Conservation (phyloP, 1,284 basidiomycete species). For the Apiotrichum sp. region DNA sequence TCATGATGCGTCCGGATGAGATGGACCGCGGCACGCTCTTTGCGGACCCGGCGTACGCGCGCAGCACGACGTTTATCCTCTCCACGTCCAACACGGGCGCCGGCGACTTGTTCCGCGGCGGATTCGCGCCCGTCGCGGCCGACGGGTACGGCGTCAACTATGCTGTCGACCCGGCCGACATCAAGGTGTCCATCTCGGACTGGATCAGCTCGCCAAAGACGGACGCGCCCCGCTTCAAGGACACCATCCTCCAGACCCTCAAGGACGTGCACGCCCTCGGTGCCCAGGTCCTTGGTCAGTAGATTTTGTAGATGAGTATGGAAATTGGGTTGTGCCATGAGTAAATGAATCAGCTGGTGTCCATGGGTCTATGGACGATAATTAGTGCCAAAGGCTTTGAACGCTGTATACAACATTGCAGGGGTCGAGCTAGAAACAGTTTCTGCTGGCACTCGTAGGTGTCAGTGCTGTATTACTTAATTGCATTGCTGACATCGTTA, state of each 20-base stretch:
- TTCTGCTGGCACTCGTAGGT: too few relatives aligned
- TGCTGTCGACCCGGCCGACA: constrained; percentile 11
- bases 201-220: constrained; percentile 4
- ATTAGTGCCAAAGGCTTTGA: too few relatives aligned
- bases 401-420: too few relatives aligned
- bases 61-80: constrained; percentile 6
- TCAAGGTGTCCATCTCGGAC: constrained; percentile 10
- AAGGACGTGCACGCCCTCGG: constrained; percentile 5
- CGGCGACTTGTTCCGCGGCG: constrained; percentile 13
- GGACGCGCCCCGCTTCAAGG: constrained; percentile 6
- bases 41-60: constrained; percentile 9
- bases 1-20: constrained; percentile 8
- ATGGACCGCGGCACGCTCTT: constrained; percentile 1
- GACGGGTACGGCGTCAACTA: constrained; percentile 14
- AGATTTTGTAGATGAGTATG: not conserved
- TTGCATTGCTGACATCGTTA: too few relatives aligned
- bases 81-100: constrained; percentile 14
- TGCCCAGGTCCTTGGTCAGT: constrained; percentile 2
- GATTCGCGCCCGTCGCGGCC: constrained; percentile 8
- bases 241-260: constrained; percentile 5
- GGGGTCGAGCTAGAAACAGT: too few relatives aligned
- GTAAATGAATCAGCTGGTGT: too few relatives aligned
- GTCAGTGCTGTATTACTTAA: too few relatives aligned
- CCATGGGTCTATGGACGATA: too few relatives aligned
- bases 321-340: too few relatives aligned